Conservation (phyloP, 495 filamentous ascomycete genomes). For the Annulohypoxylon stygium region DNA sequence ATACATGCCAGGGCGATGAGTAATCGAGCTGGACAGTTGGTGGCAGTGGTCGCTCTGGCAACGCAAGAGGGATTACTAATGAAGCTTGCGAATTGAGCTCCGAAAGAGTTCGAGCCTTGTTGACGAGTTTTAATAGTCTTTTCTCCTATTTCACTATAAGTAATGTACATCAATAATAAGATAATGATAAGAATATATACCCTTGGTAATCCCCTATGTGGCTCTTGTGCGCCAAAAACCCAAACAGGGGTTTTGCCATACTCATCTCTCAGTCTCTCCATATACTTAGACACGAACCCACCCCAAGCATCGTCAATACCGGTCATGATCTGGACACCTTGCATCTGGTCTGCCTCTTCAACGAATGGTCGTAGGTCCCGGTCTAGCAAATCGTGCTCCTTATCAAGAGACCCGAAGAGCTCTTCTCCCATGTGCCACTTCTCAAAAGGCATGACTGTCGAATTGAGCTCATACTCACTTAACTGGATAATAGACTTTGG, state of each 20-base stretch:
- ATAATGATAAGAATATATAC: slow-evolving; percentile 55
- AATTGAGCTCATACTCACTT: slow-evolving; percentile 87
- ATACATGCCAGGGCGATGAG: slow-evolving; percentile 82
- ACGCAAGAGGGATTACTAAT: slow-evolving; percentile 81
- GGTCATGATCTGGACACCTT: slow-evolving; percentile 85
- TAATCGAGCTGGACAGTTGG: slow-evolving; percentile 71
- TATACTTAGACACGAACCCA: slow-evolving; percentile 82
- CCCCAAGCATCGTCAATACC: slow-evolving; percentile 93
- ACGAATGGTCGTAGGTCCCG: slow-evolving; percentile 86
- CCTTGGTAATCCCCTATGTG: slow-evolving; percentile 64
- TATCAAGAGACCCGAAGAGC: slow-evolving; percentile 83
- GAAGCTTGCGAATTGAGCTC: slow-evolving; percentile 77
- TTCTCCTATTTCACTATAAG: slow-evolving; percentile 64
- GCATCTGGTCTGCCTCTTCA: slow-evolving; percentile 94
- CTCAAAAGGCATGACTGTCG: slow-evolving; percentile 84
- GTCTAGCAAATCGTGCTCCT: slow-evolving; percentile 88
- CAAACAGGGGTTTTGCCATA: slow-evolving; percentile 87
- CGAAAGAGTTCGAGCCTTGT: slow-evolving; percentile 76
- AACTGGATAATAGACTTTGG: slow-evolving; percentile 89
- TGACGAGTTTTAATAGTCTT: slow-evolving; percentile 66
- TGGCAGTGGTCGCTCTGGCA: slow-evolving; percentile 70
- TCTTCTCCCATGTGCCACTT: slow-evolving; percentile 83
- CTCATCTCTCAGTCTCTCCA: slow-evolving; percentile 88
- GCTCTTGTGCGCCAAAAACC: slow-evolving; percentile 85
- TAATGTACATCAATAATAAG: slow-evolving; percentile 4